phyloP scores from a whole-genome alignment of 2,329 filamentous ascomycete genomes.

The Fusarium udum region DNA sequence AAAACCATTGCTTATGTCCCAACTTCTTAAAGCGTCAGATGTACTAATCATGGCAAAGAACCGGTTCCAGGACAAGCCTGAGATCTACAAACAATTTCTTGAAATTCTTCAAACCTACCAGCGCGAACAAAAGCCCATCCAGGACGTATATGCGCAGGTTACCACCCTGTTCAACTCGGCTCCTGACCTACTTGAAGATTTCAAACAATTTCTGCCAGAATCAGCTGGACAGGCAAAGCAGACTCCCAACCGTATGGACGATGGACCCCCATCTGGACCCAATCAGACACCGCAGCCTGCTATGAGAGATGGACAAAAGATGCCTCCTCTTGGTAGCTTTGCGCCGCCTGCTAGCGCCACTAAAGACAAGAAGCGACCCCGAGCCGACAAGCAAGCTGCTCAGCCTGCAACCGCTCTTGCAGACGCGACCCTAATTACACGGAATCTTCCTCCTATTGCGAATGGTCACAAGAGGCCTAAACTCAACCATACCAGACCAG shows the following conservation, averaged over 20 bases:
- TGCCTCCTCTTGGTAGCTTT: conserved; percentile 96
- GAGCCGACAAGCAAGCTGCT: conserved; percentile 64
- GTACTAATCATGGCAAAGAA: conserved; percentile 67
- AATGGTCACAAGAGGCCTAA: conserved; percentile 74
- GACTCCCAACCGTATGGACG: conserved; percentile 68
- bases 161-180: conserved; percentile 93
- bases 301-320: conserved; percentile 72
- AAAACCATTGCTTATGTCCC: conserved; percentile 41
- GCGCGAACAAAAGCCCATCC: conserved; percentile 96
- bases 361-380: conserved; percentile 91
- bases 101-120: conserved; percentile 99
- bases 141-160: conserved; percentile 97
- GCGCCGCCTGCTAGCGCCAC: conserved; percentile 81
- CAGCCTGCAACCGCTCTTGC: conserved; percentile 56
- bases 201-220: conserved; percentile 97
- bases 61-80: conserved; percentile 93
- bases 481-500: conserved; percentile 73
- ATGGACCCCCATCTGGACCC: conserved; percentile 51
- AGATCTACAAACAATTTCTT: conserved; percentile 99
- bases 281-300: conserved; percentile 66
- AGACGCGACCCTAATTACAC: conserved; percentile 53
- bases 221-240: conserved; percentile 69
- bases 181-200: conserved; percentile 94
- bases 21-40: background rate
- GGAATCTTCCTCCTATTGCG: conserved; percentile 45